Conservation (phyloP, 2,329 filamentous ascomycete genomes). For the Trichophyton schoenleinii region DNA sequence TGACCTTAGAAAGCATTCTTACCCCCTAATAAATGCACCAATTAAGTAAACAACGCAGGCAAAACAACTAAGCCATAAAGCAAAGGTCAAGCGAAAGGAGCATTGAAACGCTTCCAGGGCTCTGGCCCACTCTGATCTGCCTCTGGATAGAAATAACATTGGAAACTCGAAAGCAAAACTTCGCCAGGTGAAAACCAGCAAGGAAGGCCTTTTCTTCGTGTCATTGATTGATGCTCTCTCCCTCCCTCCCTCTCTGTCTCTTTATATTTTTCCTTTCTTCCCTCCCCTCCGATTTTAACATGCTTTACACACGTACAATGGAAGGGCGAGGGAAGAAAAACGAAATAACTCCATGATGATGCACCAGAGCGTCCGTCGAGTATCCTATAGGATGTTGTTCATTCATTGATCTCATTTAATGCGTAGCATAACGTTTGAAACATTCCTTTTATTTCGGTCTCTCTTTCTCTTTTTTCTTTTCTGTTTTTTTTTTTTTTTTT, state of each 20-base stretch:
- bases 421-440: neutral
- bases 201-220: neutral
- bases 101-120: neutral
- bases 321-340: neutral
- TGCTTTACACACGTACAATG: neutral
- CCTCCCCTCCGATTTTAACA: no score
- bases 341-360: neutral
- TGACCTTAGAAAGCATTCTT: neutral
- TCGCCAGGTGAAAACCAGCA: neutral
- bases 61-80: neutral
- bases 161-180: neutral
- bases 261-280: neutral
- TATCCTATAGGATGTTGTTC: neutral
- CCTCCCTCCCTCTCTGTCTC: no score
- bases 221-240: neutral
- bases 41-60: neutral
- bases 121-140: neutral
- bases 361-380: neutral
- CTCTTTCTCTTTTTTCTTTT: no score
- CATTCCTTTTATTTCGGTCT: neutral
- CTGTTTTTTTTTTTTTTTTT: neutral
- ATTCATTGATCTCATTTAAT: constrained; percentile 1
- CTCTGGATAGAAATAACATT: neutral
- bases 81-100: neutral
- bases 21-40: neutral